Evolutionary conservation across 129 eudicot species (phyloP).

Genomic region (Centaurea solstitialis): DNA sequence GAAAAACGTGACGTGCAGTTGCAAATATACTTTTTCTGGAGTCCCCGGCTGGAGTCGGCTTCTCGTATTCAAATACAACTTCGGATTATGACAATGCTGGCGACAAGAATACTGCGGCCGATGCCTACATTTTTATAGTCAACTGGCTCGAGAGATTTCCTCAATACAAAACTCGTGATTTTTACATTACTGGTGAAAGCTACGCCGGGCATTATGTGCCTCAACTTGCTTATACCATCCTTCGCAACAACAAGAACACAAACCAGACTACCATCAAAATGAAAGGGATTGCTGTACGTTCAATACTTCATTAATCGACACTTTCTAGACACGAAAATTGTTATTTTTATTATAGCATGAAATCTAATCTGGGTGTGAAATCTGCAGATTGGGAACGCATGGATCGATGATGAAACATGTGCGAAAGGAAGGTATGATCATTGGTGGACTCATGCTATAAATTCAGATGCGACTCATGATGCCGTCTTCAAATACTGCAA

Average conservation of each 20-base stretch:
- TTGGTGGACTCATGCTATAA: slow-evolving; percentile 52
- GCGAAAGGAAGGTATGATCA: slow-evolving; percentile 32
- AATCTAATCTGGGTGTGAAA: neutral
- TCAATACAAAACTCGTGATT: slow-evolving; percentile 46
- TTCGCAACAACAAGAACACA: slow-evolving; percentile 39
- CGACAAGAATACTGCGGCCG: slow-evolving; percentile 50
- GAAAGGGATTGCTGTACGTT: slow-evolving; percentile 55
- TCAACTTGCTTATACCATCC: slow-evolving; percentile 52
- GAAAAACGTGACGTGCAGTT: slow-evolving; percentile 25
- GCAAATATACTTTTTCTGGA: slow-evolving; percentile 63
- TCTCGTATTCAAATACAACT: slow-evolving; percentile 53
- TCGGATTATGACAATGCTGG: slow-evolving; percentile 43
- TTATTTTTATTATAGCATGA: neutral
- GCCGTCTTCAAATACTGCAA: slow-evolving; percentile 33
- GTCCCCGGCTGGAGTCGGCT: slow-evolving; percentile 68
- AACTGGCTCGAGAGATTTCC: slow-evolving; percentile 61
- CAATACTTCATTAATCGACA: neutral
- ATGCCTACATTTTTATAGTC: slow-evolving; percentile 45
- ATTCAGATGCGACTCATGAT: slow-evolving; percentile 38
- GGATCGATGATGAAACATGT: slow-evolving; percentile 35
- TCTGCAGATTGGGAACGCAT: slow-evolving; percentile 52
- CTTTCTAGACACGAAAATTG: neutral
- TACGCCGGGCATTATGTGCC: slow-evolving; percentile 66
- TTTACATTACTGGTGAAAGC: slow-evolving; percentile 55
- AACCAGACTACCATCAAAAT: slow-evolving; percentile 48